Evolutionary conservation across 2,329 filamentous ascomycete species (phyloP).

Genomic region (Talaromyces marneffei): DNA sequence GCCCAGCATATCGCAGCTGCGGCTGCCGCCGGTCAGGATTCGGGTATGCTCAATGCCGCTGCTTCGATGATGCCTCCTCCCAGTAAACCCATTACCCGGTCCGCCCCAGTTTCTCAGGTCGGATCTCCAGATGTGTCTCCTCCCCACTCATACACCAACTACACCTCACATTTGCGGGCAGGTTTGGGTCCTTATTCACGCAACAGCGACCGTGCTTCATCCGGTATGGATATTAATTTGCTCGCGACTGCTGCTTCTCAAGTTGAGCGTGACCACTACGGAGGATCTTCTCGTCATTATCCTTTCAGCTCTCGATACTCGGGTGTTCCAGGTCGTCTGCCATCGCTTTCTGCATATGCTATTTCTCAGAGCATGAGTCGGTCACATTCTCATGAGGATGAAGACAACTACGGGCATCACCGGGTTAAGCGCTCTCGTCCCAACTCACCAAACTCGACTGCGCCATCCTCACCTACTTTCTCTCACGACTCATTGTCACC

Average conservation of each 20-base stretch:
- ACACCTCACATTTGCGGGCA: conserved; percentile 53
- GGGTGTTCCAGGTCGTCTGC: conserved; percentile 53
- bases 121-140: conserved; percentile 95
- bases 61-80: conserved; percentile 73
- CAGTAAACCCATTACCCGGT: conserved; percentile 74
- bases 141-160: conserved; percentile 72
- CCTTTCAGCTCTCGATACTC: conserved; percentile 44
- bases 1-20: conserved; percentile 57
- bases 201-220: conserved; percentile 34
- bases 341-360: conserved; percentile 70
- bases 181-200: conserved; percentile 50
- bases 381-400: conserved; percentile 71
- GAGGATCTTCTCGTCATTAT: conserved; percentile 43
- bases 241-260: conserved; percentile 64
- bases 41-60: conserved; percentile 37
- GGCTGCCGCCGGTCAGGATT: conserved; percentile 47
- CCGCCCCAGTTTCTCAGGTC: conserved; percentile 77
- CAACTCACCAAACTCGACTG: conserved; percentile 90
- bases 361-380: conserved; percentile 81
- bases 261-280: conserved; percentile 54
- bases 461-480: conserved; percentile 91
- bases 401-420: conserved; percentile 48
- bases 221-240: conserved; percentile 58
- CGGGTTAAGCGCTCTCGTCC: conserved; percentile 84
- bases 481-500: conserved; percentile 93